Base-by-base conservation (phyloP, 1,139 yeast species). In the Pichia sp. region DNA sequence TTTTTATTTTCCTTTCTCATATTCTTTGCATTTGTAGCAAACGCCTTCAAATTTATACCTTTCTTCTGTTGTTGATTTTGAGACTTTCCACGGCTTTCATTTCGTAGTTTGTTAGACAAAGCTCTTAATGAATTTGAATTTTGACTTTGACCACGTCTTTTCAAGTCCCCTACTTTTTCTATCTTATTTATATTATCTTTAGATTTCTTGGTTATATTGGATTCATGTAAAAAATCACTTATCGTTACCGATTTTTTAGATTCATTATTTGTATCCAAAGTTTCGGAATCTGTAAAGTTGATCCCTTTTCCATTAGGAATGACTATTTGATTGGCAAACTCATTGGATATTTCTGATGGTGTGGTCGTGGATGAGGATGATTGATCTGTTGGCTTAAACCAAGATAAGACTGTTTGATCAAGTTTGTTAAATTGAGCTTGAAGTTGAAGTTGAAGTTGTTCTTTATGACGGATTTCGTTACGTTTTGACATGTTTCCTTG, bases 401-500 rank as follows among this genome's bases (percentile, higher is more conserved):
- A 76, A 25, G 65, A 61, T 33, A 58, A 41, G 0, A 70, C 71
- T 31, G 58, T 64, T 16, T 59, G 50, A 45, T 66, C 67, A 23
- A 65, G 66, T 31, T 62, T 63, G 7, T 67, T 51, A 14, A 74
- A 55, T 5, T 72, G 66, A 9, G 69, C 61, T 52, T 70, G 76
- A 51, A 74, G 66, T 47, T 63, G 63, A 14, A 75, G 67, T 49
- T 72, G 80, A 13, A 75, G 61, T 31, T 66, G 69, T 46, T 74
- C 72, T 50, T 74, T 74, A 37, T 62, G 54, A 50, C 70, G 46
- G 8, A 53, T 53, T 25, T 56, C 54, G 21, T 50, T 49, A 22
- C 52, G 33, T 24, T 48, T 53, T 3, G 52, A 50, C 54, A 50
- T 51, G n/a, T 8, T n/a, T 20, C 11, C 6, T 31, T 10, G 13